Evolutionary conservation across 441 rosid species (phyloP).

Genomic region (Pelargonium fulgidum): DNA sequence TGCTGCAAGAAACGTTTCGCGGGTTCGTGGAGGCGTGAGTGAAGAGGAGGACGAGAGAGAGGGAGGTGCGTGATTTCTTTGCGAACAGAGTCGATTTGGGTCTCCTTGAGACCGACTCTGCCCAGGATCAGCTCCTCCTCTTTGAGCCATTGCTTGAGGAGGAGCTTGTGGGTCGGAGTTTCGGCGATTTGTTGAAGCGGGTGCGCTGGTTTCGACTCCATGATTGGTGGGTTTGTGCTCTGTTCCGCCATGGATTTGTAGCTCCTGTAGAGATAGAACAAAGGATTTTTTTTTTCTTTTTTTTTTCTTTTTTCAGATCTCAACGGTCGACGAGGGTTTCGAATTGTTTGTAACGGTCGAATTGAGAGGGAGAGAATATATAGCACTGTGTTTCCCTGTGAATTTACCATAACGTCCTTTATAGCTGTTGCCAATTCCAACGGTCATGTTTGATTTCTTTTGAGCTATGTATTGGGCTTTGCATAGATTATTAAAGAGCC

Average conservation of each 20-base stretch:
- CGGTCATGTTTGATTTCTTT: not conserved
- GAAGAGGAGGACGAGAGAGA: constrained; percentile 66
- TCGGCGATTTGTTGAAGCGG: constrained; percentile 86
- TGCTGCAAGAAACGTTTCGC: constrained; percentile 28
- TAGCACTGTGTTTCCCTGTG: too few relatives aligned
- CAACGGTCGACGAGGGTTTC: not conserved
- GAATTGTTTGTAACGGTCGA: constrained; percentile 9
- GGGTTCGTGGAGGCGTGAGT: constrained; percentile 32
- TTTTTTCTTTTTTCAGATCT: too few relatives aligned
- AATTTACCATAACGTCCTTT: not conserved
- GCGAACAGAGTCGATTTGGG: constrained; percentile 40
- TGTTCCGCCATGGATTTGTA: constrained; percentile 25
- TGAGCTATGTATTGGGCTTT: too few relatives aligned
- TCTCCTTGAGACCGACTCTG: constrained; percentile 63
- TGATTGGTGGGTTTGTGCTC: constrained; percentile 37
- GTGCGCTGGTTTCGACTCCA: constrained; percentile 52
- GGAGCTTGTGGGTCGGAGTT: constrained; percentile 87
- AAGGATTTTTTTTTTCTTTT: too few relatives aligned
- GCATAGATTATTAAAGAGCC: too few relatives aligned
- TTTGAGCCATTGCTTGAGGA: constrained; percentile 84
- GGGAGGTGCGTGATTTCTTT: constrained; percentile 68
- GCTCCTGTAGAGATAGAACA: constrained; percentile 8
- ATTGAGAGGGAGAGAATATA: too few relatives aligned
- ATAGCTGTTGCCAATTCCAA: not conserved
- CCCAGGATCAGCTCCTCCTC: constrained; percentile 78